phyloP scores from a whole-genome alignment of 805 yeast genomes.

The Lipomyces mesembrius region DNA sequence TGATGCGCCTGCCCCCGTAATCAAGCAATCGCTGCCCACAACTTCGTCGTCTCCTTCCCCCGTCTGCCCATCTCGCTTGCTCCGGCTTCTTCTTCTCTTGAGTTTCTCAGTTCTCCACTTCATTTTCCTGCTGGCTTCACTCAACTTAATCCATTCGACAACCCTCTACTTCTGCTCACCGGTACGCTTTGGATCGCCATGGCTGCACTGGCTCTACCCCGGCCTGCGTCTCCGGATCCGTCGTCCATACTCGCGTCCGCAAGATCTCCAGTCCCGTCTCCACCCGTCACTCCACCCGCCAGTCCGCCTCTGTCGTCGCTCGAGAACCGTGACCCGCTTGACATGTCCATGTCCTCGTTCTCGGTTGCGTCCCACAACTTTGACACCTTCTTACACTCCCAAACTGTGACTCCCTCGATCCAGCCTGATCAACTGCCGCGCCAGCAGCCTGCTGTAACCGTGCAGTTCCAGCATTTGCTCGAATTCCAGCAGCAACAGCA shows the following conservation, averaged over 20 bases:
- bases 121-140: not conserved
- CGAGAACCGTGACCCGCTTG: conserved; percentile 7
- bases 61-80: not conserved
- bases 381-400: not conserved
- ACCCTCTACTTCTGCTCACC: not conserved
- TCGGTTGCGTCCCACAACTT: conserved; percentile 11
- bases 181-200: conserved; percentile 3
- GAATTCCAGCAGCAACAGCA: conserved; percentile 14
- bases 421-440: conserved; percentile 11
- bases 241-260: not conserved
- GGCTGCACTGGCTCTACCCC: conserved; percentile 17
- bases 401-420: not conserved
- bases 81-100: not conserved
- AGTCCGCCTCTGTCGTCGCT: conserved; percentile 7
- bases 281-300: conserved; percentile 10
- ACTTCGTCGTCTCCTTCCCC: not conserved
- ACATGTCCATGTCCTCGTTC: conserved; percentile 12
- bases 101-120: not conserved
- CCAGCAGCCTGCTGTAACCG: conserved; percentile 2
- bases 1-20: not conserved
- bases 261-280: not conserved
- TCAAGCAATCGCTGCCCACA: not conserved
- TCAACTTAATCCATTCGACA: not conserved
- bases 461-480: conserved; percentile 10
- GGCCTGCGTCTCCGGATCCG: conserved; percentile 14